phyloP scores from a whole-genome alignment of 2,329 filamentous ascomycete species.

The Aspergillus brasiliensis region DNA sequence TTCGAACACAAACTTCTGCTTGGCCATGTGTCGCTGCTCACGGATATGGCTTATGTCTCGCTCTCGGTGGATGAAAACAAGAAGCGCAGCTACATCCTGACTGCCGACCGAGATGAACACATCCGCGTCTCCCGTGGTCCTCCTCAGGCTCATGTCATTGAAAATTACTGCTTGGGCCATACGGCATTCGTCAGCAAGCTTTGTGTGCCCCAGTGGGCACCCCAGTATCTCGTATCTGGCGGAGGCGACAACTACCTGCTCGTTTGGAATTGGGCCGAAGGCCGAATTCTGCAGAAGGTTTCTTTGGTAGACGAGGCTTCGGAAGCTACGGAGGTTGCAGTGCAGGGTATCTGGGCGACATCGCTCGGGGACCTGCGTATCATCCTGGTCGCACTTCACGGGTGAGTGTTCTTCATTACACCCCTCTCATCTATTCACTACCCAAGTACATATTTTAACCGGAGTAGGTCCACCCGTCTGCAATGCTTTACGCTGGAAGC shows the following conservation, averaged over 20 bases:
- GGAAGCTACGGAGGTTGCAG: slow-evolving; percentile 40
- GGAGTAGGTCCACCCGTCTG: slow-evolving; percentile 65
- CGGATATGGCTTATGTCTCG: slow-evolving; percentile 43
- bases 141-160: slow-evolving; percentile 84
- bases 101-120: slow-evolving; percentile 74
- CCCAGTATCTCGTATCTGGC: slow-evolving; percentile 74
- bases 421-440: not conserved
- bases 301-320: slow-evolving; percentile 26
- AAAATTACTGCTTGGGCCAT: slow-evolving; percentile 87
- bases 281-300: slow-evolving; percentile 35
- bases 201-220: slow-evolving; percentile 60
- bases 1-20: slow-evolving; percentile 81
- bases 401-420: slow-evolving; percentile 48
- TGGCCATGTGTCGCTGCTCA: slow-evolving; percentile 94
- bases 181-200: slow-evolving; percentile 79
- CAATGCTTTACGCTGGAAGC: slow-evolving; percentile 64
- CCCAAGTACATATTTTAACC: slow-evolving; percentile 32
- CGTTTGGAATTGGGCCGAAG: slow-evolving; percentile 76
- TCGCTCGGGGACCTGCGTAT: slow-evolving; percentile 27
- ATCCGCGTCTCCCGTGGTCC: slow-evolving; percentile 82
- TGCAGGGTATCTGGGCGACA: slow-evolving; percentile 55
- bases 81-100: slow-evolving; percentile 63
- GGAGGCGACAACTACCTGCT: slow-evolving; percentile 80
- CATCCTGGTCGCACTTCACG: slow-evolving; percentile 60
- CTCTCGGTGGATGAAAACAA: slow-evolving; percentile 45